Evolutionary conservation across 176 grass and related monocot genomes (phyloP).

Genomic region (Cocos nucifera): DNA sequence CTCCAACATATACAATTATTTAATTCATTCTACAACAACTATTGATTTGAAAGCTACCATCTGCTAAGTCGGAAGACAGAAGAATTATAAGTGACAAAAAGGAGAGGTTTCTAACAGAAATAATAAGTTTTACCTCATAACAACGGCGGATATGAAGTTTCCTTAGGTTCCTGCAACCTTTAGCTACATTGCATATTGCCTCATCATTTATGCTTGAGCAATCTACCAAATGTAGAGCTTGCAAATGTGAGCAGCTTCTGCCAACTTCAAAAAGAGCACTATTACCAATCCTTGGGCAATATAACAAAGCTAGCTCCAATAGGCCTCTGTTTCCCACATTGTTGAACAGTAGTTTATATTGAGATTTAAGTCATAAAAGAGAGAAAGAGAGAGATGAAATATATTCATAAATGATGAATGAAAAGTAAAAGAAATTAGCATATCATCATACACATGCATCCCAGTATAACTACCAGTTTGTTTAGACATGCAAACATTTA

Average conservation of each 20-base stretch:
- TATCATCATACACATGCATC: too few species aligned
- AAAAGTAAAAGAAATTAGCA: too few species aligned
- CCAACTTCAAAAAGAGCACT: slow-evolving; percentile 86
- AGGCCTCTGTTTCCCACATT: slow-evolving; percentile 50
- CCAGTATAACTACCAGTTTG: too few species aligned
- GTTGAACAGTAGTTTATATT: slow-evolving; percentile 2
- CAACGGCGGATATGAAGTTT: slow-evolving; percentile 74
- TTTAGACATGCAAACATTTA: too few species aligned
- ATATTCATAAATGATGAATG: too few species aligned
- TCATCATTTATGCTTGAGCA: slow-evolving; percentile 70
- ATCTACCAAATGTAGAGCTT: slow-evolving; percentile 58
- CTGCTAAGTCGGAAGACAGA: too few species aligned
- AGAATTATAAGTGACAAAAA: too few species aligned
- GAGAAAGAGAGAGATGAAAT: too few species aligned
- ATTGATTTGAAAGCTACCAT: too few species aligned
- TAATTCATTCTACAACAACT: too few species aligned
- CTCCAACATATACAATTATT: too few species aligned
- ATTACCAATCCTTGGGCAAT: slow-evolving; percentile 66
- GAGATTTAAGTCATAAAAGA: too few species aligned
- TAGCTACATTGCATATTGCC: slow-evolving; percentile 66
- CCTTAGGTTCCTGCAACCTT: slow-evolving; percentile 65
- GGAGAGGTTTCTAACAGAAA: not conserved
- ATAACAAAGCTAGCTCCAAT: slow-evolving; percentile 67
- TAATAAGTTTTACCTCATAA: slow-evolving; percentile 56
- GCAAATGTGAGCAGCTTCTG: slow-evolving; percentile 65